Evolutionary conservation across 2,329 filamentous ascomycete genomes (phyloP).

Genomic region (Aspergillus tubingensis): DNA sequence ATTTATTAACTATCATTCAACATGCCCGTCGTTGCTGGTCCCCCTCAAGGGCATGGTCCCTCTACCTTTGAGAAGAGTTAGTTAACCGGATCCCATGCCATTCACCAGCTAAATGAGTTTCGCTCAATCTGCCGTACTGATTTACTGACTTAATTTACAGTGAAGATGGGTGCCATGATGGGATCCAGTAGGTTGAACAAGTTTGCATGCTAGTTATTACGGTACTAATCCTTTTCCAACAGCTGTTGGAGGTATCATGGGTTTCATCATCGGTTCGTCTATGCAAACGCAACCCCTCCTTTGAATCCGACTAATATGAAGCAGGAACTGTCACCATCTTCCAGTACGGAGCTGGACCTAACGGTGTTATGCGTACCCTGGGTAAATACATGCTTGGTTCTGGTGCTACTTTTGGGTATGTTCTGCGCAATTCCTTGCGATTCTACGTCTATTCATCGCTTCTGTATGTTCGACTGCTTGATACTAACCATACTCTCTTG

Average conservation of each 20-base stretch:
- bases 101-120: neutral
- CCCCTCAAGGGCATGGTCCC: slow-evolving; percentile 56
- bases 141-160: slow-evolving; percentile 53
- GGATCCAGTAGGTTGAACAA: slow-evolving; percentile 71
- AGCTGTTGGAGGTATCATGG: slow-evolving; percentile 96
- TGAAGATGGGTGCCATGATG: slow-evolving; percentile 99
- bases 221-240: slow-evolving; percentile 13
- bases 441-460: neutral
- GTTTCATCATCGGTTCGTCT: slow-evolving; percentile 86
- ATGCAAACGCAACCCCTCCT: neutral
- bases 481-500: slow-evolving; percentile 4
- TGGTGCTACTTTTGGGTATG: slow-evolving; percentile 91
- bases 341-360: slow-evolving; percentile 87
- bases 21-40: slow-evolving; percentile 61
- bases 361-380: slow-evolving; percentile 89
- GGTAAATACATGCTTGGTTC: slow-evolving; percentile 97
- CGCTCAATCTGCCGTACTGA: neutral
- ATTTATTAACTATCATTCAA: slow-evolving; percentile 19
- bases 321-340: slow-evolving; percentile 91
- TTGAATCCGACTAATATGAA: slow-evolving; percentile 9
- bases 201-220: neutral
- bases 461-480: neutral
- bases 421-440: slow-evolving; percentile 9
- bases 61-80: slow-evolving; percentile 72
- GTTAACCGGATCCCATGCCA: slow-evolving; percentile 24